phyloP scores from a whole-genome alignment of 1,284 basidiomycete genomes.

The Volvariella volvacea region DNA sequence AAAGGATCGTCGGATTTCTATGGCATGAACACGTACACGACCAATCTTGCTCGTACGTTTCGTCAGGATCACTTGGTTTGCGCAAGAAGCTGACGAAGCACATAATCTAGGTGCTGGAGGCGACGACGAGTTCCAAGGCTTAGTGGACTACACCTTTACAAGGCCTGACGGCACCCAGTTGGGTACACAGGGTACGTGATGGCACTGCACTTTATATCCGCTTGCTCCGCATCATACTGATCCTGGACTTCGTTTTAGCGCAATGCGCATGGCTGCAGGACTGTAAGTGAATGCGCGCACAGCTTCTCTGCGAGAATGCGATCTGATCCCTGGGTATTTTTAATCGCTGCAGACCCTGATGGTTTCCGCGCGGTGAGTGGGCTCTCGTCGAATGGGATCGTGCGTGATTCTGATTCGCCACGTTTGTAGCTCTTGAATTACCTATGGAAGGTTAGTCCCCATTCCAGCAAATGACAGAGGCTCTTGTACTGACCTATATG shows the following conservation, averaged over 20 bases:
- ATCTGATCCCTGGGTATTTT: constrained; percentile 3
- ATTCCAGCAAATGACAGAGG: background rate
- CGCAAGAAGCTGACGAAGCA: background rate
- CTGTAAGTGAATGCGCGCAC: constrained; percentile 33
- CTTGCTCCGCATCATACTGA: background rate
- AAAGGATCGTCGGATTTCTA: constrained; percentile 74
- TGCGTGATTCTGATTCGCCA: constrained; percentile 15
- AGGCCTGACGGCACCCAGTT: constrained; percentile 65
- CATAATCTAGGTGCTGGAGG: constrained; percentile 46
- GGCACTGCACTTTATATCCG: background rate
- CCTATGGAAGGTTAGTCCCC: constrained; percentile 50
- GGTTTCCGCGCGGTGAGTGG: constrained; percentile 49
- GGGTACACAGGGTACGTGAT: constrained; percentile 52
- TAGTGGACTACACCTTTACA: constrained; percentile 62
- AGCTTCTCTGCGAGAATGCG: constrained; percentile 1
- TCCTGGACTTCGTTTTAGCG: constrained; percentile 25
- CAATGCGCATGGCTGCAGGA: constrained; percentile 67
- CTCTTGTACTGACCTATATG: background rate
- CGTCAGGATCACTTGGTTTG: constrained; percentile 3
- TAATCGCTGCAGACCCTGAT: constrained; percentile 40
- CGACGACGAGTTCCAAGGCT: constrained; percentile 66
- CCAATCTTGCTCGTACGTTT: constrained; percentile 59
- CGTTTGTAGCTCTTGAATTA: constrained; percentile 55
- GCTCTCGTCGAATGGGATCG: background rate
- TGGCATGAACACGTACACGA: constrained; percentile 76